Conservation (phyloP, 345 rosid genomes). For the Eucalyptus regnans region DNA sequence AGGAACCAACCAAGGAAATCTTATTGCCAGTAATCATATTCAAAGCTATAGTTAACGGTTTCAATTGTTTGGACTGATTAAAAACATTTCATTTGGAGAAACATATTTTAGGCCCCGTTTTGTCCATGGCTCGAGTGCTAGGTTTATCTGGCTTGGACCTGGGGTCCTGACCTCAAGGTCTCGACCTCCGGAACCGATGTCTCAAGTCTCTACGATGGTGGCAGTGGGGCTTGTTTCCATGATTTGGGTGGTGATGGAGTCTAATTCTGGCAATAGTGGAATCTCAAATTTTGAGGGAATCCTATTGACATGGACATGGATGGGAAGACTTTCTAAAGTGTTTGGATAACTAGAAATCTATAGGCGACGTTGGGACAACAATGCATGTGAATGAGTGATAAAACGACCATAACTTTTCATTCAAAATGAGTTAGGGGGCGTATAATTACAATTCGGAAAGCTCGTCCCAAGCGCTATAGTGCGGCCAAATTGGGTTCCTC, state of each 20-base stretch:
- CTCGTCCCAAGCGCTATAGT: background rate
- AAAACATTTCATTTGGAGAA: background rate
- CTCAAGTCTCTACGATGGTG: background rate
- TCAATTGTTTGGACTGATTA: background rate
- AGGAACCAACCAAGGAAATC: background rate
- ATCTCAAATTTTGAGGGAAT: background rate
- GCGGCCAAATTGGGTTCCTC: background rate
- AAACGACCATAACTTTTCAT: background rate
- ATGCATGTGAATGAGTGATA: background rate
- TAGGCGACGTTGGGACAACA: background rate
- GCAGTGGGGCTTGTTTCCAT: background rate
- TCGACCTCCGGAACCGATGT: background rate
- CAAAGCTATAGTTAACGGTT: background rate
- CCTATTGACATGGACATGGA: accelerated
- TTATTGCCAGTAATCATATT: background rate
- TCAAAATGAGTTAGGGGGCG: background rate
- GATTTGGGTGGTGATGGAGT: background rate
- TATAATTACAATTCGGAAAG: background rate
- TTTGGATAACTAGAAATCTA: background rate
- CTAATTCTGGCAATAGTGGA: background rate
- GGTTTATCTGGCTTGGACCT: background rate
- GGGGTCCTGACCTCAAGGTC: background rate
- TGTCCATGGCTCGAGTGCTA: background rate
- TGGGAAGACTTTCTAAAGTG: background rate
- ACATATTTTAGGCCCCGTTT: background rate